Base-by-base conservation (phyloP, 208 protist species). In the Naegleria fowleri region DNA sequence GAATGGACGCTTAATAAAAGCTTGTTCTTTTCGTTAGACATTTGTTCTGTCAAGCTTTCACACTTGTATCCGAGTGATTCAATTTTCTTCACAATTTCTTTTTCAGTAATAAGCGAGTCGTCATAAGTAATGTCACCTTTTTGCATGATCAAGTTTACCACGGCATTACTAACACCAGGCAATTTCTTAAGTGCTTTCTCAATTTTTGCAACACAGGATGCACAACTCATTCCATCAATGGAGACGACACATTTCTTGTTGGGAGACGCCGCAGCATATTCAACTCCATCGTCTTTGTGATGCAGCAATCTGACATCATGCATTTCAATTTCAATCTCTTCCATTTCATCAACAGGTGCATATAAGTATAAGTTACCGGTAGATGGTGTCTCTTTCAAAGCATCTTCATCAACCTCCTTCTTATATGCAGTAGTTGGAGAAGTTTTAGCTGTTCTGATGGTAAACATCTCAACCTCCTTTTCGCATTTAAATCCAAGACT, bases 151-250 rank as follows among this genome's bases (percentile, higher is more conserved):
- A 87, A 33, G 33, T 87, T 52, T 19, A 87, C 40, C 19, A 13
- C 5, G 0, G 5, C 7, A 6, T 0, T 38, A 7, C 41, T 55
- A 29, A 87, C 41, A n/a, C 84, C 84, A 5, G 5, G 15, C 5
- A 87, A 38, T n/a, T 48, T 38, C 33, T 6, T 39, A 38, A 87
- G 0, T 29, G 48, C 41, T 36, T 13, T 76, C 33, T 90, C 86
- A 76, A 90, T 90, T 13, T 76, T 90, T 5, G 11, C 5, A 15
- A 90, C 86, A 29, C 86, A 90, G 7, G 86, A 90, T 29, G 51
- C 22, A 90, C 86, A 90, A 43, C 41, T 76, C 86, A 90, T 90
- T 90, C 51, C 86, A 22, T 90, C 84, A 38, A 88, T 88, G 9
- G 36, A 41, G 2, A 85, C 5, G 4, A 41, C 13, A 41, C 55